Conservation (phyloP, 1,284 basidiomycete species). For the Naganishia sp. region DNA sequence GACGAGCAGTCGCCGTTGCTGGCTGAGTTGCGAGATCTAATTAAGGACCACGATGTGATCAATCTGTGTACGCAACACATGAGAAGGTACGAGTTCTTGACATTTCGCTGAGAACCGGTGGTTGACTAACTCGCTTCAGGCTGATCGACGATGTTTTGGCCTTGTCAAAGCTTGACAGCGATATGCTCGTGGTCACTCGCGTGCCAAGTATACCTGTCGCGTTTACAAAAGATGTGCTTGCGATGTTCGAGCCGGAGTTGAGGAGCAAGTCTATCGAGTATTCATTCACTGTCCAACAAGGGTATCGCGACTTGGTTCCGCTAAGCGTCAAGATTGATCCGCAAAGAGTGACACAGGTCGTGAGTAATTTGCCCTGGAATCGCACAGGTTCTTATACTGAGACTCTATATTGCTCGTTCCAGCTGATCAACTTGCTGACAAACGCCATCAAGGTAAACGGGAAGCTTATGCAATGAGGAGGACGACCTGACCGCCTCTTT, state of each 20-base stretch:
- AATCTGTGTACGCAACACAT: conserved; percentile 36
- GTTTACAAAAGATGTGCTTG: conserved; percentile 35
- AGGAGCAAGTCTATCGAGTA: conserved; percentile 35
- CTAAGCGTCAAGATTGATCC: conserved; percentile 39
- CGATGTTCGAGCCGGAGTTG: conserved; percentile 38
- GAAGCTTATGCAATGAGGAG: background rate
- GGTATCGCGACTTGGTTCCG: conserved; percentile 32
- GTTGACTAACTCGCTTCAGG: background rate
- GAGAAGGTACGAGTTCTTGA: conserved; percentile 17
- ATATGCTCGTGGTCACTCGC: conserved; percentile 37
- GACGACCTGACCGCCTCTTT: background rate
- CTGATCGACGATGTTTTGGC: conserved; percentile 36
- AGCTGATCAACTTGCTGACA: conserved; percentile 39
- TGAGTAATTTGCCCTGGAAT: conserved; percentile 19
- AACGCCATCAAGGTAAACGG: conserved; percentile 39
- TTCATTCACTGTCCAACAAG: conserved; percentile 30
- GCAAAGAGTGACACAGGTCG: conserved; percentile 37
- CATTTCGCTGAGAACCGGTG: background rate
- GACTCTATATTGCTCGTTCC: background rate
- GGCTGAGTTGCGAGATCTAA: conserved; percentile 30
- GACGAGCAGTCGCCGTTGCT: conserved; percentile 1
- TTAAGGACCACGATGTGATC: conserved; percentile 33
- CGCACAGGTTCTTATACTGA: background rate
- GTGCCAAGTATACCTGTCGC: conserved; percentile 34
- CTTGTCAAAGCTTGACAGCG: conserved; percentile 37